These are phyloP conservation scores for Saccharomyces hybrid DNA, from an alignment of 1,139 yeast genomes.

Conservation along the genomic window DNA sequence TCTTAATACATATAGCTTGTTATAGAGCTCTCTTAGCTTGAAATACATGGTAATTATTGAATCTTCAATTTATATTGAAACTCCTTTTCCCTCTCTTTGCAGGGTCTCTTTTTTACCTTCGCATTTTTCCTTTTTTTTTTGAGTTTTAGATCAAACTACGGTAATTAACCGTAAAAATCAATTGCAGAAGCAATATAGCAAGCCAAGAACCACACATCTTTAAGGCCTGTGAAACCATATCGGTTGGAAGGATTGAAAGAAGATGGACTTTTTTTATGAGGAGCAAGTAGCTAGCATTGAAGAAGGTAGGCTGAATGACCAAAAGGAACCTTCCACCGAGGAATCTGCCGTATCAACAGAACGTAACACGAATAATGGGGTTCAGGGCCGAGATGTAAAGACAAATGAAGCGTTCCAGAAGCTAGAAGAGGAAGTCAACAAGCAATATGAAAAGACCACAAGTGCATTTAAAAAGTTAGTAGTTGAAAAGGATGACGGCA, in stretches of 20 bases:
- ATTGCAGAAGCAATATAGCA: background rate
- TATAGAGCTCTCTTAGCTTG: background rate
- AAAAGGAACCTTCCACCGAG: background rate
- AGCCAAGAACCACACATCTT: background rate
- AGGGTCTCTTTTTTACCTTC: background rate
- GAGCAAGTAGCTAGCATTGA: conserved; percentile 13
- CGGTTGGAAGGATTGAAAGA: background rate
- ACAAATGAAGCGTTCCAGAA: conserved; percentile 31
- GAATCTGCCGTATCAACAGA: background rate
- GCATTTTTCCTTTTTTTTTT: background rate
- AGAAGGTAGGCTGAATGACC: background rate
- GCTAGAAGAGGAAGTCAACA: conserved; percentile 28
- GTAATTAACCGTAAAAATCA: background rate
- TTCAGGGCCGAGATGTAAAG: background rate
- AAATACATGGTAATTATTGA: background rate
- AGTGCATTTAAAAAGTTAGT: conserved; percentile 17
- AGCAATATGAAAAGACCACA: conserved; percentile 24
- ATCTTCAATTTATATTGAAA: background rate
- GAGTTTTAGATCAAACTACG: background rate
- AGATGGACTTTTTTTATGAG: conserved; percentile 25
- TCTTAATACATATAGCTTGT: background rate
- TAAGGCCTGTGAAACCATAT: background rate
- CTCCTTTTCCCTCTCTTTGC: background rate
- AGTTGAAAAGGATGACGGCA: conserved; percentile 17
- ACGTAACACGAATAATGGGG: background rate